Conservation (phyloP, 352 stramenopile genomes). For the Pythium chondricola region DNA sequence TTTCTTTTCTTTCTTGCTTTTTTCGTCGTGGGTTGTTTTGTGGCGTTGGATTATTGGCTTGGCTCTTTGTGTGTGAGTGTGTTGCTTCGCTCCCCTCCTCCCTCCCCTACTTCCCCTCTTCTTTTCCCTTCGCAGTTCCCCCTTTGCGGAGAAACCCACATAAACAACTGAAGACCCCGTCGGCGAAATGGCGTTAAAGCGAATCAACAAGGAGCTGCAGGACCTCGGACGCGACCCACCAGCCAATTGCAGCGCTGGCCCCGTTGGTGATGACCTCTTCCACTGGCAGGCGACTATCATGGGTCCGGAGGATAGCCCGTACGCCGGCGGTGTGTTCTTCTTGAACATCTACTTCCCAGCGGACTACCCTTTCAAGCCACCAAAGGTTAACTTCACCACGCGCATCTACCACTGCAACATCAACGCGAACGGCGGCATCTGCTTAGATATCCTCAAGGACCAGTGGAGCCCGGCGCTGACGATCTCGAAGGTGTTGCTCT, state of each 20-base stretch:
- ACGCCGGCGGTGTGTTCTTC: constrained; percentile 97
- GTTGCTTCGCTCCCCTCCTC: constrained; percentile 4
- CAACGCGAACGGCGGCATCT: constrained; percentile 99
- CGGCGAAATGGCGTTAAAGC: constrained; percentile 86
- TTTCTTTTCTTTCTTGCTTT: constrained; percentile 21
- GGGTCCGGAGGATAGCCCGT: constrained; percentile 97
- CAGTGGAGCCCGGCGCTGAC: constrained; percentile 99
- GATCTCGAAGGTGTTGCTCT: constrained; percentile 99
- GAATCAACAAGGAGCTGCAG: constrained; percentile 95
- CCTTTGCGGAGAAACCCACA: constrained; percentile 21
- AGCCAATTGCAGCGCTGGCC: constrained; percentile 97
- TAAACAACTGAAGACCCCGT: background rate
- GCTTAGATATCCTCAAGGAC: constrained; percentile 99
- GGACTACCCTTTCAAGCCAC: constrained; percentile 99
- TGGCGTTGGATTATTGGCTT: no score
- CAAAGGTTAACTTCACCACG: constrained; percentile 98
- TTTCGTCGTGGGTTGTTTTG: background rate
- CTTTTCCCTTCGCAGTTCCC: constrained; percentile 19
- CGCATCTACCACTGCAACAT: constrained; percentile 99
- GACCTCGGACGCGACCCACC: constrained; percentile 94
- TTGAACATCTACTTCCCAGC: constrained; percentile 98
- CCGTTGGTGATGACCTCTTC: constrained; percentile 98
- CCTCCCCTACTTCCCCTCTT: constrained; percentile 7
- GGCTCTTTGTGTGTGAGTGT: no score
- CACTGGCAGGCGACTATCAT: constrained; percentile 98